A percentile compares a stretch with the other conserved stretches of the same genome.
Evolutionary conservation across 495 filamentous ascomycete species (phyloP).

Genomic region (Xylaria castorea): DNA sequence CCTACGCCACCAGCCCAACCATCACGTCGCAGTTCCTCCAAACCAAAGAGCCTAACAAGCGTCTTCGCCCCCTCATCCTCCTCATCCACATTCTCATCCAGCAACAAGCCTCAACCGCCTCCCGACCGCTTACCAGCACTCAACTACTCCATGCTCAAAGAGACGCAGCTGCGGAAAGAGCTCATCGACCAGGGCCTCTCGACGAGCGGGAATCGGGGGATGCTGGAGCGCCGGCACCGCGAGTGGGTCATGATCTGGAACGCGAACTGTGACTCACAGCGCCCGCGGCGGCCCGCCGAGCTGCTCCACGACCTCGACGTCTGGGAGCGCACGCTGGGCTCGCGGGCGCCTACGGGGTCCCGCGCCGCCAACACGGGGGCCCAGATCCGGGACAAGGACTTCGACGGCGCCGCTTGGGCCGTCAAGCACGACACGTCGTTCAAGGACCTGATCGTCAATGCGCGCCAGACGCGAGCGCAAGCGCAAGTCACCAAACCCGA

Average conservation of each 20-base stretch:
- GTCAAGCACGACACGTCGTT: slow-evolving; percentile 75
- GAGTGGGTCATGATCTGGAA: slow-evolving; percentile 98
- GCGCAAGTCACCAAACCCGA: slow-evolving; percentile 23
- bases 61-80: slow-evolving; percentile 24
- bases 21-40: slow-evolving; percentile 24
- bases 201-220: slow-evolving; percentile 64
- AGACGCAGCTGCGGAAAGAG: slow-evolving; percentile 77
- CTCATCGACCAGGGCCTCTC: slow-evolving; percentile 84
- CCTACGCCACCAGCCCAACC: slow-evolving; percentile 24
- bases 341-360: slow-evolving; percentile 47
- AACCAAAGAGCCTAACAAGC: slow-evolving; percentile 34
- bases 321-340: slow-evolving; percentile 82
- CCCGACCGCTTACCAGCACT: slow-evolving; percentile 73
- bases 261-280: slow-evolving; percentile 86
- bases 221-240: slow-evolving; percentile 79
- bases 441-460: slow-evolving; percentile 74
- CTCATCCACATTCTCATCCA: slow-evolving; percentile 22
- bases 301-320: slow-evolving; percentile 76
- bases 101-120: slow-evolving; percentile 56
- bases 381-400: slow-evolving; percentile 76
- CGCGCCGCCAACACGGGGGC: slow-evolving; percentile 38
- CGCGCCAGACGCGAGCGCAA: slow-evolving; percentile 55
- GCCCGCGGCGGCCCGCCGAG: slow-evolving; percentile 71
- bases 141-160: slow-evolving; percentile 82
- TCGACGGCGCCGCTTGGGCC: slow-evolving; percentile 80